Base-by-base conservation (phyloP, 2,329 filamentous ascomycete genomes). In the Colletotrichum orbiculare region DNA sequence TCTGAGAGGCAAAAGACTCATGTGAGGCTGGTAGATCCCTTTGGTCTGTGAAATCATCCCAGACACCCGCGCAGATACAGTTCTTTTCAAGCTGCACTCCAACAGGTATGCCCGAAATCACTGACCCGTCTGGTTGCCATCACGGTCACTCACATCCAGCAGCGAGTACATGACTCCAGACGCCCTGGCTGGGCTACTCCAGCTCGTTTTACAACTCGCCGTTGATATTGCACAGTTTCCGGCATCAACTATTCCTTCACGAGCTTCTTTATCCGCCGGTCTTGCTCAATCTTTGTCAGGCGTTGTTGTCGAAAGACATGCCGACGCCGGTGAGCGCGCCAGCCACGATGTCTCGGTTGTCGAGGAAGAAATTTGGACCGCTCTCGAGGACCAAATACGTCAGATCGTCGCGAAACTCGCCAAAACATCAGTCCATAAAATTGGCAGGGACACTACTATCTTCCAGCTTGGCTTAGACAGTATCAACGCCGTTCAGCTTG, bases 401-500 rank as follows among this genome's bases (percentile, higher is more conserved):
- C 54, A 48, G 10, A 42, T 64, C 7, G 15, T 66, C 4, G 50
- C 64, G 8, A 49, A 61, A 34, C 56, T 67, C n/a, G 49, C 65
- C 4, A 50, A 47, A 1, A 46, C 33, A 8, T 45, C 49, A 12
- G 10, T 37, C 10, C 48, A 50, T 7, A 42, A 46, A 0, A 89
- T 97, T 50, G 71, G 74, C 4, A 83, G 82, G 11, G 73, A 84
- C 9, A 93, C 88, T 0, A 93, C 92, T 0, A 93, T 98, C 53
- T 97, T 95, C 71, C 89, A 91, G 63, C 85, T 97, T n/a, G 95
- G 95, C 0, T 80, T 97, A 4, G 94, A 97, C 76, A 97, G 94
- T 73, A 96, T 98, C 71, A 94, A 91, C 66, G 92, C 93, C 0
- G 85, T 90, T 6, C 94, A 97, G 72, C 82, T 97, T 9, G 92